A percentile compares a stretch with the other conserved stretches of the same genome.
Evolutionary conservation across 305 asterid species (phyloP).

Genomic region (Fraxinus baroniana): DNA sequence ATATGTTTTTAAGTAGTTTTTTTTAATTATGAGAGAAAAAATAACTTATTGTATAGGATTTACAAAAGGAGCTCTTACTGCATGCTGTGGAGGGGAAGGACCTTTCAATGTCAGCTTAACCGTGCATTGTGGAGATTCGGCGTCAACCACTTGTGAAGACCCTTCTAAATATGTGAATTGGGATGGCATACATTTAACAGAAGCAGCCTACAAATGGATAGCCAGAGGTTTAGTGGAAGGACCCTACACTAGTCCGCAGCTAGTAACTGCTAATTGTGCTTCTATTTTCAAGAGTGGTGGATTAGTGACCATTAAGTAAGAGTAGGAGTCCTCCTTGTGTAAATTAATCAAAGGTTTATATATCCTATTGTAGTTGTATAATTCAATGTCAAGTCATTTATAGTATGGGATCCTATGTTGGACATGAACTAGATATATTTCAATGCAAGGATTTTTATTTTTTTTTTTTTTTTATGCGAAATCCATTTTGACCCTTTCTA

Average conservation of each 20-base stretch:
- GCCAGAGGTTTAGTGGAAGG: conserved; percentile 39
- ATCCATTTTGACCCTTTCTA: too few species aligned
- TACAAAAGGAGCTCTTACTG: conserved; percentile 25
- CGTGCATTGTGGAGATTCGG: conserved; percentile 15
- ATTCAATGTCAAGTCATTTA: too few species aligned
- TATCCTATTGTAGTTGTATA: too few species aligned
- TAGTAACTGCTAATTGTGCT: conserved; percentile 13
- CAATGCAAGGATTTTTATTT: too few species aligned
- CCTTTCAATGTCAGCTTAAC: conserved; percentile 27
- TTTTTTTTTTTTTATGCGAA: too few species aligned
- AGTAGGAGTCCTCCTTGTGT: not conserved
- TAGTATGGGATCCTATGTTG: too few species aligned
- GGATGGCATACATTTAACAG: conserved; percentile 65
- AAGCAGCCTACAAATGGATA: conserved; percentile 42
- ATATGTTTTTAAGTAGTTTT: not conserved
- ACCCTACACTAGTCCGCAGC: conserved; percentile 33
- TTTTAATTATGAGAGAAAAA: too few species aligned
- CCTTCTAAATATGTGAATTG: conserved; percentile 45
- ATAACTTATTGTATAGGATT: conserved; percentile 32
- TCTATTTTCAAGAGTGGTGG: not conserved
- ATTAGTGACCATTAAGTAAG: not conserved
- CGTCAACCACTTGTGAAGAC: conserved; percentile 34
- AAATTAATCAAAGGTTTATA: not conserved
- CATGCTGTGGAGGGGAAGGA: conserved; percentile 59
- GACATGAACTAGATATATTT: too few species aligned